phyloP scores from a whole-genome alignment of 495 filamentous ascomycete species.

The Penicillium daleae region DNA sequence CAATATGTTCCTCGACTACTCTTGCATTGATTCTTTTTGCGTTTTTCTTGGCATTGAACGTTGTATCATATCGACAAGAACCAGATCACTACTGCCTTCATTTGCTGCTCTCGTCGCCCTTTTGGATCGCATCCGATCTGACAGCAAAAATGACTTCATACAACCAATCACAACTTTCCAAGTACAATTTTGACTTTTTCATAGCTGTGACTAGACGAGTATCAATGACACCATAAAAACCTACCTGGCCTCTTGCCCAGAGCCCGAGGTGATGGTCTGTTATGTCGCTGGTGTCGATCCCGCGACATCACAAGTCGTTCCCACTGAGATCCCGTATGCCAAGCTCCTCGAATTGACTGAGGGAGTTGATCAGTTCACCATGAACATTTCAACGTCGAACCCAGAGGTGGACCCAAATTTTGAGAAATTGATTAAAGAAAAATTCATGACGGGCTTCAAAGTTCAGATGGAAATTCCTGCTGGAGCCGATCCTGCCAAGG shows the following conservation, averaged over 20 bases:
- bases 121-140: background rate
- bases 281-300: background rate
- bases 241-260: background rate
- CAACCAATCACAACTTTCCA: background rate
- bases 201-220: background rate
- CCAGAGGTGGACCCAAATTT: background rate
- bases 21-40: no score
- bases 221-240: background rate
- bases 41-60: no score
- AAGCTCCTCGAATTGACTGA: slow-evolving; percentile 2
- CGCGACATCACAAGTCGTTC: background rate
- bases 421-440: background rate
- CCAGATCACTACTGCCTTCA: background rate
- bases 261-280: background rate
- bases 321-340: background rate
- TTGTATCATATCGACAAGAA: no score
- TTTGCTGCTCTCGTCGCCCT: background rate
- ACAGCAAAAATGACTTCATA: background rate
- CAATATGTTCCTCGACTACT: no score
- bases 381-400: background rate
- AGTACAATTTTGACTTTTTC: background rate
- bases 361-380: background rate
- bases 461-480: background rate
- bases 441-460: background rate
- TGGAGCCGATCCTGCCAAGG: background rate